Conservation (phyloP, 768 basidiomycete genomes). For the Psilocybe subaeruginosa region DNA sequence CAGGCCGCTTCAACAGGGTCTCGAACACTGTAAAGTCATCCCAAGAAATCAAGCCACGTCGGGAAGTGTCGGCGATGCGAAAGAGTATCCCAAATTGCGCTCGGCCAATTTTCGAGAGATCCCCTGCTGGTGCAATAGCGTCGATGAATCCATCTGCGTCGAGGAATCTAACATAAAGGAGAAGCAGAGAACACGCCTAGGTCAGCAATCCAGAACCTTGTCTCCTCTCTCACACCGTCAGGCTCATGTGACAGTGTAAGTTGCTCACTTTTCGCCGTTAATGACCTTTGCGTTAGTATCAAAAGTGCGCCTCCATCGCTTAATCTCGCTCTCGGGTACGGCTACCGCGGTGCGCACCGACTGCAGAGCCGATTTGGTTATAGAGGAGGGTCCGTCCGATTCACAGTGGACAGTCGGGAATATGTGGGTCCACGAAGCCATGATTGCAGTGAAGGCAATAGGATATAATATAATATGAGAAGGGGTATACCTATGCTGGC, state of each 20-base stretch:
- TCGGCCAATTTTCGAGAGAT: conserved; percentile 84
- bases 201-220: conserved; percentile 16
- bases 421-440: conserved; percentile 25
- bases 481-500: conserved; percentile 18
- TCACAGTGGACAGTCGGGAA: conserved; percentile 61
- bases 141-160: conserved; percentile 90
- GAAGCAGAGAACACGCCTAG: conserved; percentile 10
- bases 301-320: conserved; percentile 88
- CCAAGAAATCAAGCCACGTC: conserved; percentile 83
- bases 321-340: conserved; percentile 81
- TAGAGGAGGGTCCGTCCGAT: conserved; percentile 44
- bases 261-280: conserved; percentile 80
- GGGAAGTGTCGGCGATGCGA: conserved; percentile 81
- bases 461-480: conserved; percentile 15
- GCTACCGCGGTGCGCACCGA: conserved; percentile 70
- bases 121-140: conserved; percentile 88
- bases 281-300: conserved; percentile 79
- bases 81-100: conserved; percentile 91
- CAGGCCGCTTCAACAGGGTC: conserved; percentile 89
- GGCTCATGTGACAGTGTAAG: conserved; percentile 22
- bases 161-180: conserved; percentile 63
- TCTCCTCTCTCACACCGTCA: conserved; percentile 17
- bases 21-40: conserved; percentile 97
- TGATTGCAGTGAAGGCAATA: conserved; percentile 13
- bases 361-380: conserved; percentile 58